Evolutionary conservation across 441 rosid species (phyloP).

Genomic region (Syzygium malaccense): DNA sequence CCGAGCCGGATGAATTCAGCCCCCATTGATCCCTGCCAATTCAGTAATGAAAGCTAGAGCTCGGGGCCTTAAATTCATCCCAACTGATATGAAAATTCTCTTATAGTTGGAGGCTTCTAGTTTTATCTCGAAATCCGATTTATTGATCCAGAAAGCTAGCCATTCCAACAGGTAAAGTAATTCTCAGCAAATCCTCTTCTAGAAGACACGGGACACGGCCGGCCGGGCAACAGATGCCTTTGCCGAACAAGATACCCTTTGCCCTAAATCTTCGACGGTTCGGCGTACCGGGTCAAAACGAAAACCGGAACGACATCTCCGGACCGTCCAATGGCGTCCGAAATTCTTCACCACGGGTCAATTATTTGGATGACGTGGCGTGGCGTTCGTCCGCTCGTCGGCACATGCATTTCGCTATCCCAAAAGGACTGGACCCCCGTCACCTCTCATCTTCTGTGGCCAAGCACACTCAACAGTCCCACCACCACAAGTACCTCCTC

Average conservation of each 20-base stretch:
- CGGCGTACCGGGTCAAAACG: neutral
- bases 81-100: neutral
- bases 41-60: too few species aligned
- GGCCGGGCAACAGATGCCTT: too few species aligned
- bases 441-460: too few species aligned
- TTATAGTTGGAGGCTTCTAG: neutral
- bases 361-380: neutral
- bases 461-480: neutral
- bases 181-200: neutral
- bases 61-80: neutral
- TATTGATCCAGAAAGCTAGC: neutral
- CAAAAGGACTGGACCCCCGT: neutral
- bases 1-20: neutral
- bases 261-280: neutral
- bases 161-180: neutral
- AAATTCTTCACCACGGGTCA: neutral
- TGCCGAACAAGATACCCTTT: too few species aligned
- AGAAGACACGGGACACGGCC: neutral
- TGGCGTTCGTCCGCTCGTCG: neutral
- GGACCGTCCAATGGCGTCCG: neutral
- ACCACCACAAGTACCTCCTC: neutral
- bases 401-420: neutral
- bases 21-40: neutral
- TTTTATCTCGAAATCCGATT: neutral
- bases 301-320: neutral